Percentiles rank a stretch among this genome's conserved stretches.
These are phyloP conservation scores for Posidonia oceanica DNA, from an alignment of 116 monocot genomes.

Conservation along the genomic window DNA sequence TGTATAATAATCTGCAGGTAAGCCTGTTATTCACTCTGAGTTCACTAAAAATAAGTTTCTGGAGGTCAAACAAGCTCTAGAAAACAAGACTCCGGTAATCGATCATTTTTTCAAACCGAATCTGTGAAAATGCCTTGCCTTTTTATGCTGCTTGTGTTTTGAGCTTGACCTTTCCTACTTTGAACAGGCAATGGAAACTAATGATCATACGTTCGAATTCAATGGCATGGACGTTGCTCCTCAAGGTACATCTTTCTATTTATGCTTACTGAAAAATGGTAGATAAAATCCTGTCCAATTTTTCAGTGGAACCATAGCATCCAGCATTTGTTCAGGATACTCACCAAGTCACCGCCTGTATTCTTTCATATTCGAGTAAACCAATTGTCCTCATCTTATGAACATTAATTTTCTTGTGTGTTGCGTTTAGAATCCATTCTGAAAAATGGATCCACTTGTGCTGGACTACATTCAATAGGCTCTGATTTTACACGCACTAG, in stretches of 20 bases:
- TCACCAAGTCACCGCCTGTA: neutral
- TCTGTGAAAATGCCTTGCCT: neutral
- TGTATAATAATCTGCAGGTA: conserved; percentile 38
- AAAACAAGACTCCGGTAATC: conserved; percentile 39
- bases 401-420: too few species aligned
- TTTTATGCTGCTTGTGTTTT: neutral
- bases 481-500: conserved; percentile 87
- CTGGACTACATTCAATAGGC: conserved; percentile 76
- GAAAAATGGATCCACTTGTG: conserved; percentile 65
- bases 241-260: conserved; percentile 21
- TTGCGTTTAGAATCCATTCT: conserved; percentile 20
- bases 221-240: conserved; percentile 18
- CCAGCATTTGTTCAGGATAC: neutral
- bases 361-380: neutral
- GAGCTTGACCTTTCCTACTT: neutral
- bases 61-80: conserved; percentile 58
- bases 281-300: too few species aligned
- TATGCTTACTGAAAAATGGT: too few species aligned
- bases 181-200: conserved; percentile 41
- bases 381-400: neutral
- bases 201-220: conserved; percentile 34
- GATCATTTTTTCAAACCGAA: neutral
- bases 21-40: conserved; percentile 78
- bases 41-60: conserved; percentile 50
- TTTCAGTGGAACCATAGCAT: neutral